Base-by-base conservation (phyloP, 2,329 filamentous ascomycete genomes). In the Plectosphaerella sp. region DNA sequence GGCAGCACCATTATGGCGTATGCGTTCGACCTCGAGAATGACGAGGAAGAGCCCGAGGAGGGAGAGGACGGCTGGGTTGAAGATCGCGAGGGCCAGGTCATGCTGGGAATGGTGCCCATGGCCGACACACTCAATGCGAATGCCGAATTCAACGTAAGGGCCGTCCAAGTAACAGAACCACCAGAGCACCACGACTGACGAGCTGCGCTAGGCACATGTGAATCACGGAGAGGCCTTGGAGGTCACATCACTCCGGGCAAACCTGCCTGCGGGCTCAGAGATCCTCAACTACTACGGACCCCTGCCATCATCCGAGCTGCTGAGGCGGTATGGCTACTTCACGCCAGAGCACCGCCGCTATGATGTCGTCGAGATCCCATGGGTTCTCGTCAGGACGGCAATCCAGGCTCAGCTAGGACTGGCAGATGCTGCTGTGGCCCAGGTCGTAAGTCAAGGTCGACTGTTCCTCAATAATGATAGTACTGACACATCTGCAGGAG, bases 1-100 rank as follows among this genome's bases (percentile, higher is more conserved):
- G 91, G 89, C 1, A 92, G 87, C 55, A 84, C 88, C 15, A 93
- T 96, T 59, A 95, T 96, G 91, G 87, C 91, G 0, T 96, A 96
- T 64, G 91, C 91, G 0, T 96, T 96, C 64, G 91, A 96, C 59
- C 79, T 96, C 7, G 80, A 83, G 47, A 75, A 74, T 8, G 66
- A 72, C 0, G 78, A 83, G 20, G 75, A 84, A 5, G 75, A 82
- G 1, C 81, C 83, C 15, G 76, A 80, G 3, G 80, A 85, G 2
- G 80, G 84, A 12, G 73, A 80, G 7, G 83, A 84, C 22, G 83
- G 82, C 43, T 87, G 86, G 73, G 76, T 87, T 1, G 83, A 86
- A 52, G 84, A 88, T 52, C 76, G 77, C 48, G 76, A 85, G 3
- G 75, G 74, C 9, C 75, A 75, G 57, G 71, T 74, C 1, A 71